These are phyloP conservation scores for Umbelopsis sp. DNA, from an alignment of 192 early-diverging fungal genomes.

Conservation along the genomic window DNA sequence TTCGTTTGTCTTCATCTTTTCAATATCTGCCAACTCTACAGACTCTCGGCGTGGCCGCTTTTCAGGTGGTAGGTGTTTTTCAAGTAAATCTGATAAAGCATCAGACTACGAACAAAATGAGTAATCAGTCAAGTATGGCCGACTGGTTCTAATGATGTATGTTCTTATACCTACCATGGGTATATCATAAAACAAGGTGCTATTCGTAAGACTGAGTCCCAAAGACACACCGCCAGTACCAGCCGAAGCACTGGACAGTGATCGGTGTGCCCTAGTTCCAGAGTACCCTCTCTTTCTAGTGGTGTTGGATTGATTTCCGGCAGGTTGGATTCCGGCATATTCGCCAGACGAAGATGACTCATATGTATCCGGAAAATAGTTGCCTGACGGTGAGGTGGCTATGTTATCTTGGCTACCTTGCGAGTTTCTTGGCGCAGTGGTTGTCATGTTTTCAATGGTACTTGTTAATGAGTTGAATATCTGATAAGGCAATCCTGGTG, in stretches of 20 bases:
- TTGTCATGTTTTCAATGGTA: not conserved
- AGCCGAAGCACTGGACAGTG: not conserved
- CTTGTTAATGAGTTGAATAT: not conserved
- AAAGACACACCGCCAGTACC: conserved; percentile 21
- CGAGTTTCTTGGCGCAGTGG: not conserved
- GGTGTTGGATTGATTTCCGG: not conserved
- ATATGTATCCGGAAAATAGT: conserved; percentile 8
- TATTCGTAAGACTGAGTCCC: conserved; percentile 32
- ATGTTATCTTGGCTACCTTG: not conserved
- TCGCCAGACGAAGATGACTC: conserved; percentile 11
- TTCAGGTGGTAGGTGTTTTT: conserved; percentile 49
- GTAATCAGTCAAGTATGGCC: not conserved
- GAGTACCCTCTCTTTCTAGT: conserved; percentile 7
- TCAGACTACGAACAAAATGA: conserved; percentile 41
- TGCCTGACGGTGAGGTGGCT: not conserved
- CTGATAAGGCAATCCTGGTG: conserved; percentile 4
- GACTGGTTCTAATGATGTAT: not conserved
- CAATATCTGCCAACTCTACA: conserved; percentile 35
- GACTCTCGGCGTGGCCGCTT: conserved; percentile 45
- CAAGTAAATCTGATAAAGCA: conserved; percentile 46
- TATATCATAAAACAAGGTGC: conserved; percentile 56
- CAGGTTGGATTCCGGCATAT: not conserved
- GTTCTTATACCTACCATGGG: conserved; percentile 39
- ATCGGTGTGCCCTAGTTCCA: not conserved
- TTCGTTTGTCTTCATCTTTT: conserved; percentile 40